Evolutionary conservation across 805 yeast species (phyloP), one percentile per base, ranked within the genome.

Genomic region (Metschnikowia lunata): DNA sequence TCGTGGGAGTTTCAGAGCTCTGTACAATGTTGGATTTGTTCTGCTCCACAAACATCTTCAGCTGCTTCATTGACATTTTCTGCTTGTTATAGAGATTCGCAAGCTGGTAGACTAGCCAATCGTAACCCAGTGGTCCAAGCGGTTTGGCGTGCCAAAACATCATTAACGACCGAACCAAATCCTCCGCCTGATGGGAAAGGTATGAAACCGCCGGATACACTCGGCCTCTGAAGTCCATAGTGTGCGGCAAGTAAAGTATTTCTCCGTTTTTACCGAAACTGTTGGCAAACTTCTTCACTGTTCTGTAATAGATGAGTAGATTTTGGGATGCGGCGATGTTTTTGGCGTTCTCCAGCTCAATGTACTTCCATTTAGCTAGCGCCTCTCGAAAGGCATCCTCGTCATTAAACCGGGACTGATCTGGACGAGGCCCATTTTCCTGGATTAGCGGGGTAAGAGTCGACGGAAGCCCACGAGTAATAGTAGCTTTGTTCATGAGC

Each of bases 151-250:
- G 49, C 72, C 73, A 70, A 45, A 69, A 69, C 62, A 62, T 62
- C 46, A 71, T 49, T 12, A 66, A 45, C 0, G 66, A 54, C 12
- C 76, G 50, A 0, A 61, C 53, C 38, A 60, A 42, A 42, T 71
- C 76, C 32, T 64, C 69, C 33, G 59, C 61, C 34, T 69, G 65
- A 41, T 68, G 69, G 4, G 66, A 56, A 28, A 71, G 48, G 15
- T 57, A 34, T 8, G 73, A 63, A 0, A 63, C 66, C 55, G 62
- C 52, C 1, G 76, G 73, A 47, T 71, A 71, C 1, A 65, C 65
- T 18, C 76, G 49, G 6, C 75, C 73, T 36, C 76, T 53, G 41
- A 71, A 71, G 49, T 71, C 76, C 34, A 65, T 47, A 7, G 53
- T 47, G 43, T 71, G 73, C 1, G 75, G 74, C 14, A 64, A 55